These are phyloP conservation scores for Sphaerulina populicola DNA, from an alignment of 2,329 filamentous ascomycete species.

Conservation along the genomic window DNA sequence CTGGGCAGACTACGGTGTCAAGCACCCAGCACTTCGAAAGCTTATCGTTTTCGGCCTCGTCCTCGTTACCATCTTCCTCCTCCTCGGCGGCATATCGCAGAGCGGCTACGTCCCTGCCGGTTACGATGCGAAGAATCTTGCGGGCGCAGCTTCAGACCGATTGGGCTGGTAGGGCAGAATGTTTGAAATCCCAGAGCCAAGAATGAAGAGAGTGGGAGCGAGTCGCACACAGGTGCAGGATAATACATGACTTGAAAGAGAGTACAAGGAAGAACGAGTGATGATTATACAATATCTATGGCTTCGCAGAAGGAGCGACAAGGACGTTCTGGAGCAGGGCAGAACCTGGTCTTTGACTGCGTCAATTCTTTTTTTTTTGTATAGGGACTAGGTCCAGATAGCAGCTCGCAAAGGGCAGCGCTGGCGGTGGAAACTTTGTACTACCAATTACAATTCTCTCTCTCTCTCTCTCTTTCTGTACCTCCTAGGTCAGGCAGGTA, in stretches of 20 bases:
- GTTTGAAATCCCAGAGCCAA: neutral
- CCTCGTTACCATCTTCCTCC: constrained; percentile 57
- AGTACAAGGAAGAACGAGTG: neutral
- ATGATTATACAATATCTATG: neutral
- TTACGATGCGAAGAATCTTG: constrained; percentile 21
- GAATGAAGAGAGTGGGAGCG: neutral
- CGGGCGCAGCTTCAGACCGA: constrained; percentile 10
- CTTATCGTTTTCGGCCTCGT: constrained; percentile 59
- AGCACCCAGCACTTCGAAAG: constrained; percentile 70
- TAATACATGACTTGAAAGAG: neutral
- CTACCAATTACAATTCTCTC: too few relatives aligned
- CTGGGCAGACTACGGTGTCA: constrained; percentile 78
- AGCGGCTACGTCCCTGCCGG: constrained; percentile 21
- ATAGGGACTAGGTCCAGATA: neutral
- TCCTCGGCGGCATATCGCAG: constrained; percentile 49
- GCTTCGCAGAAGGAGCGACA: neutral
- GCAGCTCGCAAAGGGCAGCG: neutral
- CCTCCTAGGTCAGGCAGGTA: too few relatives aligned
- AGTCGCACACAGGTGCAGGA: neutral
- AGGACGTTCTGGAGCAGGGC: neutral
- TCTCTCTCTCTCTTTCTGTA: too few relatives aligned
- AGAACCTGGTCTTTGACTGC: neutral
- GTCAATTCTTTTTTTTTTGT: neutral
- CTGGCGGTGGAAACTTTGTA: neutral
- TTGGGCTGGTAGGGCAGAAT: constrained; percentile 15